Evolutionary conservation across 306 rosid genomes (phyloP).

Genomic region (Delonix regia): DNA sequence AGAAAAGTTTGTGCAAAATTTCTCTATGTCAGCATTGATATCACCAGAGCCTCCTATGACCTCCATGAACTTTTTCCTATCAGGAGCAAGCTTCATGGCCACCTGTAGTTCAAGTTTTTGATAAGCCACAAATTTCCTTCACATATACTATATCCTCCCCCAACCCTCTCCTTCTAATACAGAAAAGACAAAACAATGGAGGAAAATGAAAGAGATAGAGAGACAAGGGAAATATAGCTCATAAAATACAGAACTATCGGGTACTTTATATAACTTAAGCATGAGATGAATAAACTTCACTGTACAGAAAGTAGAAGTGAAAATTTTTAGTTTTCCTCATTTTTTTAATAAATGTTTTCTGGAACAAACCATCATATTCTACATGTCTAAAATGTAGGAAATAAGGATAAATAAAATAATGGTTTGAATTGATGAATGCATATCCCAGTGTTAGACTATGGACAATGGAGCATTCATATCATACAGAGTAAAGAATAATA

Average conservation of each 20-base stretch:
- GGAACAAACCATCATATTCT: slow-evolving; percentile 14
- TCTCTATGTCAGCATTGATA: slow-evolving; percentile 65
- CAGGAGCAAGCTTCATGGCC: slow-evolving; percentile 99
- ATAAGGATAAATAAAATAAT: slow-evolving; percentile 9
- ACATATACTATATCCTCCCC: not conserved
- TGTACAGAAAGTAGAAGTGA: slow-evolving; percentile 7
- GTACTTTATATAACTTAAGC: not conserved
- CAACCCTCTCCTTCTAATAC: not conserved
- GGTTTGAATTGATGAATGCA: slow-evolving; percentile 9
- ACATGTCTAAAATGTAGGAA: slow-evolving; percentile 23
- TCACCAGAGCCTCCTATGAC: slow-evolving; percentile 80
- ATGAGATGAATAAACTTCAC: not conserved
- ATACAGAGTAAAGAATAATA: not conserved
- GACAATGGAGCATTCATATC: not conserved
- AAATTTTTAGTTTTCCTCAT: not conserved
- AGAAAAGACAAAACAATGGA: not conserved
- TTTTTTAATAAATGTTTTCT: not conserved
- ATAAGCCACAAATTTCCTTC: slow-evolving; percentile 2
- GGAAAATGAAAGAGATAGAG: not conserved
- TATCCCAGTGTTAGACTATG: not conserved
- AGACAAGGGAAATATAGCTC: not conserved
- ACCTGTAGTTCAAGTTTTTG: slow-evolving; percentile 51
- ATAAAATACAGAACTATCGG: too few relatives aligned
- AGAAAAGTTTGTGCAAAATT: slow-evolving; percentile 68
- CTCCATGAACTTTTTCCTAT: slow-evolving; percentile 95